Base-by-base conservation (phyloP, 768 basidiomycete species). In the Mycena alexandri region DNA sequence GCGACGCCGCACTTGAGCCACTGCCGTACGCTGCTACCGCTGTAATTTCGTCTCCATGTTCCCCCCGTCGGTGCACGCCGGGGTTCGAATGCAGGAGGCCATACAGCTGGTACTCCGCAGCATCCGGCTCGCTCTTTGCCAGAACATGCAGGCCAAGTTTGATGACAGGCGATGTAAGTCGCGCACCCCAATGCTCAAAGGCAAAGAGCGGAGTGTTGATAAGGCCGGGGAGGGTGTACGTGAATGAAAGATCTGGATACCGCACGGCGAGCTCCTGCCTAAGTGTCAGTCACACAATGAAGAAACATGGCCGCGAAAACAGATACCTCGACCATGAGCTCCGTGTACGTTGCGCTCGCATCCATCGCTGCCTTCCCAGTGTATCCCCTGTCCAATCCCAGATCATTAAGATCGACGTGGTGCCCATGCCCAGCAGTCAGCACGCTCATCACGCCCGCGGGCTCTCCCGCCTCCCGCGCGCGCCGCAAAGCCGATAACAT, bases 271-370 rank as follows among this genome's bases (percentile, higher is more conserved):
- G n/a, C 21, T 47, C 46, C 46, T 47, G n/a, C 46, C 17, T 22
- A 22, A n/a, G 46, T 7, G 19, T n/a, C n/a, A n/a, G n/a, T 36
- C n/a, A n/a, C n/a, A n/a, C n/a, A 36, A 12, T n/a, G 21, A 21
- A 12, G 17, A 22, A n/a, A n/a, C n/a, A n/a, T n/a, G 21, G 21
- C 19, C 46, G 46, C 46, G 11, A 8, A 19, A 47, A 22, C 3
- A 21, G 46, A n/a, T n/a, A 47, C 46, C 46, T 47, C 46, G 46
- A 47, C 21, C 46, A 47, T 47, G 46, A 47, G 46, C 8, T 47
- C 46, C n/a, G 46, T 47, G 21, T 47, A 47, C n/a, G 46, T 47
- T 12, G 34, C n/a, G n/a, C n/a, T n/a, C n/a, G n/a, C n/a, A n/a
- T n/a, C n/a, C n/a, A n/a, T 36, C 5, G 34, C 34, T 36, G 12